Evolutionary conservation across 108 stramenopile species (phyloP).

Genomic region (Cyclostephanos tholiformis): DNA sequence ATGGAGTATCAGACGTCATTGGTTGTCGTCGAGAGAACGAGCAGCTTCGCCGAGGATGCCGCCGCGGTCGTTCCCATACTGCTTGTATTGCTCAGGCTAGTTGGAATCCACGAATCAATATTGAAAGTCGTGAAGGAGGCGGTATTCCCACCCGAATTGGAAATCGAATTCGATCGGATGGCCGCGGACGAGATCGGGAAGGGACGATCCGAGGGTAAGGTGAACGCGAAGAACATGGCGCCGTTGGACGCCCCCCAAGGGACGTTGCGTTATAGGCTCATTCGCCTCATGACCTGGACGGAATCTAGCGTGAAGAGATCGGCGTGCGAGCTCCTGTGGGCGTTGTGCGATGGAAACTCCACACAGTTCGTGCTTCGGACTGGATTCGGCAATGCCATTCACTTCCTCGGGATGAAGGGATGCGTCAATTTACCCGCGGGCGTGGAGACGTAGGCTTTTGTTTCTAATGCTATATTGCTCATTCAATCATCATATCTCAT

Average conservation of each 20-base stretch:
- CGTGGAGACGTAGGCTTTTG: conserved; percentile 25
- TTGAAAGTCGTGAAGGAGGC: conserved; percentile 45
- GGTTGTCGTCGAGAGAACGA: conserved; percentile 51
- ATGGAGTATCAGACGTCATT: conserved; percentile 56
- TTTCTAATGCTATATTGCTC: too few relatives aligned
- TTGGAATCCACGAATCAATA: conserved; percentile 39
- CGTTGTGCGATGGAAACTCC: conserved; percentile 68
- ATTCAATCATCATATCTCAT: too few relatives aligned
- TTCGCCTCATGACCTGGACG: conserved; percentile 78
- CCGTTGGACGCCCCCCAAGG: conserved; percentile 83
- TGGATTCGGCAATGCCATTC: conserved; percentile 86
- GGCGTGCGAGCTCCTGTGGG: conserved; percentile 81
- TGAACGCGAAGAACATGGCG: conserved; percentile 66
- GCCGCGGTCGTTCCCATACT: conserved; percentile 73
- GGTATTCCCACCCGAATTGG: conserved; percentile 69
- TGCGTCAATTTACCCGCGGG: conserved; percentile 62
- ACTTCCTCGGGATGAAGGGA: conserved; percentile 75
- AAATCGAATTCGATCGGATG: conserved; percentile 30
- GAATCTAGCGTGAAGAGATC: conserved; percentile 77
- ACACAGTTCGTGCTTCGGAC: conserved; percentile 70
- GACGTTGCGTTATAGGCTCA: conserved; percentile 68
- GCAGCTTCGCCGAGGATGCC: conserved; percentile 49
- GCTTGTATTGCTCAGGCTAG: conserved; percentile 58
- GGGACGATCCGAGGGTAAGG: conserved; percentile 25
- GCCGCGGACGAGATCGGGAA: conserved; percentile 36